Conservation (phyloP, 805 yeast species). For the Zygotorulaspora sp. region DNA sequence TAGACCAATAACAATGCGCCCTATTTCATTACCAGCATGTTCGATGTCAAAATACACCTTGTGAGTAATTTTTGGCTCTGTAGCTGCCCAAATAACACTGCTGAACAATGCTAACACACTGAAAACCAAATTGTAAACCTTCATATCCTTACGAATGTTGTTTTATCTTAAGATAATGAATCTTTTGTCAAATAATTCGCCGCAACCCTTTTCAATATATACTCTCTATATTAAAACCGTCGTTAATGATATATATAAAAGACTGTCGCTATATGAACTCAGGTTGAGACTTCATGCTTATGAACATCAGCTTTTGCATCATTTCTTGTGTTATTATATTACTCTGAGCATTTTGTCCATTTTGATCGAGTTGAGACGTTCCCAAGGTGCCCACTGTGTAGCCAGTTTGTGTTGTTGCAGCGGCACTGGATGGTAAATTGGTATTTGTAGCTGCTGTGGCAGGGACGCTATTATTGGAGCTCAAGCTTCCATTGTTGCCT, state of each 20-base stretch:
- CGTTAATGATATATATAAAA: constrained; percentile 4
- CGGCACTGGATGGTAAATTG: constrained; percentile 12
- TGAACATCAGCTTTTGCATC: constrained; percentile 31
- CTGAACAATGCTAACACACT: constrained; percentile 14
- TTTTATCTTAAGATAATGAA: too few relatives aligned
- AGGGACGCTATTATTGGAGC: constrained; percentile 14
- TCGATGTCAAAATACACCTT: constrained; percentile 81
- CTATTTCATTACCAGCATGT: constrained; percentile 72
- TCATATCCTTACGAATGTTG: too few relatives aligned
- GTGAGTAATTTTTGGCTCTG: constrained; percentile 50
- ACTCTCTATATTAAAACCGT: too few relatives aligned
- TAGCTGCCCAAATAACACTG: constrained; percentile 19
- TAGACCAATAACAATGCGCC: constrained; percentile 81
- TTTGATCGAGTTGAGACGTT: constrained; percentile 14
- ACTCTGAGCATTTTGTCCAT: constrained; percentile 4
- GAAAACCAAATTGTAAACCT: constrained; percentile 14
- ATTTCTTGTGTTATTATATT: constrained; percentile 27
- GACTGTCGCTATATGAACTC: constrained; percentile 27
- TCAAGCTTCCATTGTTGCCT: constrained; percentile 6
- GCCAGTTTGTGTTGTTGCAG: constrained; percentile 15
- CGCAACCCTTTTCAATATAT: too few relatives aligned
- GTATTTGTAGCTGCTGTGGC: constrained; percentile 11
- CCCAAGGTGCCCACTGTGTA: constrained; percentile 3
- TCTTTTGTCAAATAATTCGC: too few relatives aligned
- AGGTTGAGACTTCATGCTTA: constrained; percentile 33